Base-by-base conservation (phyloP, 148 eudicot genomes). In the Dysphania ambrosioides region DNA sequence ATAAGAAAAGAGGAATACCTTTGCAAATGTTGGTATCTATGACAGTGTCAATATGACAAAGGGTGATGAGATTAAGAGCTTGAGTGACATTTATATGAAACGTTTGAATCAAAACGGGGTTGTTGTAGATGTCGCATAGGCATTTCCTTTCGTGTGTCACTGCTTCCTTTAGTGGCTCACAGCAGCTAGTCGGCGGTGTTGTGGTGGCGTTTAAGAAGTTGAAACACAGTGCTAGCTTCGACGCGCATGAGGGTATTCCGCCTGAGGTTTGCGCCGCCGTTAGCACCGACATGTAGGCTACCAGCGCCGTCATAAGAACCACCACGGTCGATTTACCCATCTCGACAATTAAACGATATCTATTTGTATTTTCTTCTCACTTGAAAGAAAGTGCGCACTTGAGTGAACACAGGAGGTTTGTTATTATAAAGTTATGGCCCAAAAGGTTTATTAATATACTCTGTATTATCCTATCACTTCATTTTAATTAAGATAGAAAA, bases 101-200 rank as follows among this genome's bases (percentile, higher is more conserved):
- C 36, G 72, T 8, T 11, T 53, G 10, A 49, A 80, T 67, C 1
- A 83, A 6, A 1, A 1, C 35, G 19, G 84, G 85, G 16, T 81
- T 57, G 0, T 62, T 34, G 40, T 81, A 86, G n/a, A 86, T 69
- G 11, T 55, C 29, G 29, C 89, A 86, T 2, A 86, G 75, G 24
- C 89, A 86, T 0, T 21, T 12, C 16, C 60, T 79, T 34, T 86
- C 79, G 19, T 73, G 81, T 0, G 75, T 72, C 0, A 86, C 73
- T 2, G 80, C 85, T 12, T 74, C 65, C 53, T 70, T 81, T 1
- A 86, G 59, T 2, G 89, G 83, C 7, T 42, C 34, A 49, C 88
- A 86, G 57, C 89, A 86, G 2, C 40, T 26, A 0, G 71, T 1
- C 1, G 82, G 78, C 3, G 88, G 85, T 16, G 75, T 73, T 5